phyloP scores from a whole-genome alignment of 306 rosid species.

The Cucurbita argyrosperma region DNA sequence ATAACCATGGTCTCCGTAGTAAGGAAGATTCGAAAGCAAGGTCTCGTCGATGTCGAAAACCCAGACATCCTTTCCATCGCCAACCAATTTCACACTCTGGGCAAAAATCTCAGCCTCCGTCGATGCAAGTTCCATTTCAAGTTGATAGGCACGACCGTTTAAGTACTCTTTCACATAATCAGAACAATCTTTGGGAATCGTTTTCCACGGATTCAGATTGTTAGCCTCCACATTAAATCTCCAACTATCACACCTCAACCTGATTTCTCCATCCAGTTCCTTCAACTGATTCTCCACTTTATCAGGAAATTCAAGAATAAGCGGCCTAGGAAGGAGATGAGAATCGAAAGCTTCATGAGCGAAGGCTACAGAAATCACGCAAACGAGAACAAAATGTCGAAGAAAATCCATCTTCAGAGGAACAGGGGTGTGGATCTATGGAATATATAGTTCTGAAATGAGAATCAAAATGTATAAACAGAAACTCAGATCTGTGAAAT shows the following conservation, averaged over 20 bases:
- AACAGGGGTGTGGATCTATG: not conserved
- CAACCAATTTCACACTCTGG: conserved; percentile 24
- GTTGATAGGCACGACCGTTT: conserved; percentile 31
- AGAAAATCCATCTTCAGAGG: conserved; percentile 13
- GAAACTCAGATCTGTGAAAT: not conserved
- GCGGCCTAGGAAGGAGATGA: conserved; percentile 36
- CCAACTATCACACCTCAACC: conserved; percentile 52
- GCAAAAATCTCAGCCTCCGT: conserved; percentile 50
- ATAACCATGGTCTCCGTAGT: conserved; percentile 55
- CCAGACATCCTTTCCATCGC: conserved; percentile 76
- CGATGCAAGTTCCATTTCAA: conserved; percentile 45
- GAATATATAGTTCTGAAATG: not conserved
- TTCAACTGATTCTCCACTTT: conserved; percentile 6
- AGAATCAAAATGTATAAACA: not conserved
- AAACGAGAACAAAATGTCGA: conserved; percentile 14
- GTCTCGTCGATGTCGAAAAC: conserved; percentile 86
- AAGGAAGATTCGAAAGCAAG: conserved; percentile 73
- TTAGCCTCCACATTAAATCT: conserved; percentile 74
- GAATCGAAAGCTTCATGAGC: conserved; percentile 23
- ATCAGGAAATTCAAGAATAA: conserved; percentile 36
- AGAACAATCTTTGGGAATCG: conserved; percentile 42
- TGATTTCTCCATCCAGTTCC: conserved; percentile 23
- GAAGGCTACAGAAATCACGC: conserved; percentile 22
- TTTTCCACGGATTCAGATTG: conserved; percentile 55
- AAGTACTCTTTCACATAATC: conserved; percentile 54